phyloP scores from a whole-genome alignment of 2,329 filamentous ascomycete genomes.

The Fulvia fulva region DNA sequence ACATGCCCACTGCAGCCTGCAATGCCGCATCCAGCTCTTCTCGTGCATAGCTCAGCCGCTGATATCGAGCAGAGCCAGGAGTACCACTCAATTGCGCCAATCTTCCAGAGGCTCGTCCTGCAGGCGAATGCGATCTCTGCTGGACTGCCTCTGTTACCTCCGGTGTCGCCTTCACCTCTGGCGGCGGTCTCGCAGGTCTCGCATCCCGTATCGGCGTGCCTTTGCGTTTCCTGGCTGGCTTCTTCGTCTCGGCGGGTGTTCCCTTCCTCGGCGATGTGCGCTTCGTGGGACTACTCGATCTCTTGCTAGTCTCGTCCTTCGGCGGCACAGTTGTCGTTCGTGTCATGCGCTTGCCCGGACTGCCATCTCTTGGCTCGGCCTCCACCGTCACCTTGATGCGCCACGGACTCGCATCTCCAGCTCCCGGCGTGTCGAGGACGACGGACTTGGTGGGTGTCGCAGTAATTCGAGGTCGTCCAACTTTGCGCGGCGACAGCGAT shows the following conservation, averaged over 20 bases:
- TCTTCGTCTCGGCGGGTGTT: neutral
- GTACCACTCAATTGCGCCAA: slow-evolving; percentile 14
- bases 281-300: slow-evolving; percentile 21
- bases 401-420: slow-evolving; percentile 43
- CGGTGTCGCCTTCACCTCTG: neutral
- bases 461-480: slow-evolving; percentile 6
- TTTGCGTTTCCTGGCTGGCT: slow-evolving; percentile 27
- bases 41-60: slow-evolving; percentile 28
- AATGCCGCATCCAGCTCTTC: slow-evolving; percentile 31
- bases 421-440: slow-evolving; percentile 40
- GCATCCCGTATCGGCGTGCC: slow-evolving; percentile 25
- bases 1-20: slow-evolving; percentile 27
- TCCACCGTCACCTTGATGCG: slow-evolving; percentile 50
- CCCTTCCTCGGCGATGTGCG: slow-evolving; percentile 7
- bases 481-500: slow-evolving; percentile 10
- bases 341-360: slow-evolving; percentile 18
- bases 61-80: slow-evolving; percentile 17
- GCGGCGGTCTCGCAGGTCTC: slow-evolving; percentile 6
- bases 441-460: slow-evolving; percentile 44
- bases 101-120: slow-evolving; percentile 14
- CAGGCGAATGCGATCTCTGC: slow-evolving; percentile 9
- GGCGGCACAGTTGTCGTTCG: slow-evolving; percentile 40
- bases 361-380: slow-evolving; percentile 39
- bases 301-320: slow-evolving; percentile 30
- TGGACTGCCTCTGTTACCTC: neutral